Base-by-base conservation (phyloP, 257 asterid species). In the Petunia axillaris region DNA sequence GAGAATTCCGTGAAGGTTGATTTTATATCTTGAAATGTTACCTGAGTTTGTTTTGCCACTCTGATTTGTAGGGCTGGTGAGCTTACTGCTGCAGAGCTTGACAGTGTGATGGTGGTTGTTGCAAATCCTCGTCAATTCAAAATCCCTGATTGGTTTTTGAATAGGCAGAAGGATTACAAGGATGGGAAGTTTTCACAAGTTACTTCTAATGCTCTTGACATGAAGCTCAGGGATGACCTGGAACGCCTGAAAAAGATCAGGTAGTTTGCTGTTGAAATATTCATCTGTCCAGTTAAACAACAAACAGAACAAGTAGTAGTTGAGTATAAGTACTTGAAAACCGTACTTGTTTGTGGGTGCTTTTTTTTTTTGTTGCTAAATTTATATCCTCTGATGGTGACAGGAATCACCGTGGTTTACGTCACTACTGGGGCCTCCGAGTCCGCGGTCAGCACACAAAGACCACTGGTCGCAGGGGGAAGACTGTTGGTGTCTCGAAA, bases 391-490 rank as follows among this genome's bases (percentile, higher is more conserved):
- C 39, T 54, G 67, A 44, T 55, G 67, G 50, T 76, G 38, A 43
- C 68, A 76, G 80, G 80, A 76, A 76, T 55, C 80, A 76, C 39
- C 67, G 80, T 76, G 80, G 80, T 55, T 41, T 76, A 76, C 80
- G 67, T 76, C 80, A 76, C 40, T 76, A 76, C 80, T 76, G 80
- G 80, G 80, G 80, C n/a, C 80, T 76, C 40, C 80, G 80, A 76
- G 80, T 76, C 48, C 80, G 67, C 55, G 80, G 80, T 39, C 80
- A 76, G 68, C 80, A 76, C 80, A 76, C 67, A 55, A 76, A 76
- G 54, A 76, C 80, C 16, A 76, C 64, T 9, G 80, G 67, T 37
- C 67, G 67, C n/a, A 76, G 80, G 54, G 80, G 67, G 44, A 76
- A 54, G 8, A 76, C 80, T 76, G 80, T 76, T 76, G 80, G 80